These are phyloP conservation scores for Pyricularia pennisetigena DNA, from an alignment of 2,329 filamentous ascomycete genomes.

Conservation along the genomic window DNA sequence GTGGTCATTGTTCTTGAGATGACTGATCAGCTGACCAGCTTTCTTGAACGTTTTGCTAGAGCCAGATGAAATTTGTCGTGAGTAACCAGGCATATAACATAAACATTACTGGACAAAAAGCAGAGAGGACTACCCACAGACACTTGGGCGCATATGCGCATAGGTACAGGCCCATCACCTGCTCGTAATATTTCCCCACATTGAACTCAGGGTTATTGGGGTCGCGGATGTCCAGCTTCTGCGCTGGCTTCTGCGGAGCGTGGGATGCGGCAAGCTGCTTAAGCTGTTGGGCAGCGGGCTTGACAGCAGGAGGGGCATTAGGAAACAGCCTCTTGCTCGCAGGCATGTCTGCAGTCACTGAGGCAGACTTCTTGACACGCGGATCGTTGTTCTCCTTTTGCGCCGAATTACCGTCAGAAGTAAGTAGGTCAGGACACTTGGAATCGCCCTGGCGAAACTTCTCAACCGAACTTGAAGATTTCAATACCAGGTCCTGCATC, in stretches of 20 bases:
- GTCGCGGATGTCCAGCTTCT: constrained; percentile 20
- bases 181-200: constrained; percentile 33
- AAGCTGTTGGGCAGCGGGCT: constrained; percentile 13
- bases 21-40: constrained; percentile 21
- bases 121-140: constrained; percentile 26
- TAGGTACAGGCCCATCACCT: constrained; percentile 31
- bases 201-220: constrained; percentile 38
- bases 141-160: constrained; percentile 42
- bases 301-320: constrained; percentile 12
- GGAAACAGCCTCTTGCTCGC: constrained; percentile 17
- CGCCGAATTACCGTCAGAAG: constrained; percentile 7
- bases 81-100: not conserved
- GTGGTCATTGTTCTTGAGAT: constrained; percentile 35
- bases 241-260: constrained; percentile 4
- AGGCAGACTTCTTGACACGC: constrained; percentile 9
- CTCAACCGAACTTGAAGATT: not conserved
- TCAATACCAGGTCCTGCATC: not conserved
- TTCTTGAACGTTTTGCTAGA: constrained; percentile 30
- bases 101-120: not conserved
- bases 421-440: constrained; percentile 12
- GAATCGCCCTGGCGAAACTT: constrained; percentile 13
- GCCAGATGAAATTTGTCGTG: not conserved
- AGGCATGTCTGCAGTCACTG: not conserved
- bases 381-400: constrained; percentile 10
- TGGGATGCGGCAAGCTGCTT: constrained; percentile 10